phyloP scores from a whole-genome alignment of 768 basidiomycete species.

The Auricularia sp. region DNA sequence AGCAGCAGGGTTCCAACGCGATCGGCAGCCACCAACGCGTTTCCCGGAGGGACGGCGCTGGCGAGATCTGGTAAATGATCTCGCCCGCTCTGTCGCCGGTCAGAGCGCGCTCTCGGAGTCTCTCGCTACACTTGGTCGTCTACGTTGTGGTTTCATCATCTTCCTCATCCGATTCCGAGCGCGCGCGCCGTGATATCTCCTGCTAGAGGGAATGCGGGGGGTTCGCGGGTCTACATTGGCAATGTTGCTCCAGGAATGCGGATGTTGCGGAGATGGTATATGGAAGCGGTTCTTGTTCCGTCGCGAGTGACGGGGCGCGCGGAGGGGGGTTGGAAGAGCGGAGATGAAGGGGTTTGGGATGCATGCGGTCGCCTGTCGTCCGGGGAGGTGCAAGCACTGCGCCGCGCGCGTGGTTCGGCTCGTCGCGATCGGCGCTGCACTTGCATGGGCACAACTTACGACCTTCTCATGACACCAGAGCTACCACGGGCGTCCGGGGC shows the following conservation, averaged over 20 bases:
- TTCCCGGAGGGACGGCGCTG: conserved; percentile 40
- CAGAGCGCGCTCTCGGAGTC: not conserved
- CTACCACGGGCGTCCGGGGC: too few species aligned
- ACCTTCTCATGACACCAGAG: too few species aligned
- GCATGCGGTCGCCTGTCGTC: too few species aligned
- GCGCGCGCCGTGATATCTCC: not conserved
- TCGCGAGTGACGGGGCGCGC: not conserved
- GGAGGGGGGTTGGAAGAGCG: too few species aligned
- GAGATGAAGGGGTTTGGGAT: too few species aligned
- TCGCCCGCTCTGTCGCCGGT: not conserved
- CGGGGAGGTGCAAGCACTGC: too few species aligned
- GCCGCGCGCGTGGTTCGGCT: too few species aligned
- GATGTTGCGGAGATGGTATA: not conserved
- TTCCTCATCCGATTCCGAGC: not conserved
- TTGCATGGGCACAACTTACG: too few species aligned
- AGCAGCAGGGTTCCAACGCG: conserved; percentile 38
- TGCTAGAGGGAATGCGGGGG: not conserved
- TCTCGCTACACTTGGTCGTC: not conserved
- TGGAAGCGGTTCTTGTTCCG: not conserved
- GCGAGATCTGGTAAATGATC: conserved; percentile 36
- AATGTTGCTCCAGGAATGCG: not conserved
- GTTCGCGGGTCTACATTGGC: not conserved
- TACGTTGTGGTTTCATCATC: not conserved
- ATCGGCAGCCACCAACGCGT: conserved; percentile 38
- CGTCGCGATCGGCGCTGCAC: too few species aligned